Conservation (phyloP, 805 yeast species). For the Kuraishia piskuri region DNA sequence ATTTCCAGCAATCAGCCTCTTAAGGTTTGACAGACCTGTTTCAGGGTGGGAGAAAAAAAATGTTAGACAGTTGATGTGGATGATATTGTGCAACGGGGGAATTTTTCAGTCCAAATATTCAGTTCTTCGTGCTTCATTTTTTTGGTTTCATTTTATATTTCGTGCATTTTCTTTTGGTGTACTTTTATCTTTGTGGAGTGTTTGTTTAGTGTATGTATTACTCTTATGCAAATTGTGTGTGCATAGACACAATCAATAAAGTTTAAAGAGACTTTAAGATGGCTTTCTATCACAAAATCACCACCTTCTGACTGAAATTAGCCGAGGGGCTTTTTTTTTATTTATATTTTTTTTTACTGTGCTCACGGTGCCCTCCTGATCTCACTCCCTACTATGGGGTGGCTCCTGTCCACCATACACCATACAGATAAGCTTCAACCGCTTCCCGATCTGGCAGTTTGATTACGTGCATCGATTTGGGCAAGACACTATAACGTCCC, state of each 20-base stretch:
- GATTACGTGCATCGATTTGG: background rate
- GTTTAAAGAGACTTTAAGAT: too few species aligned
- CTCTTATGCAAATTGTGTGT: background rate
- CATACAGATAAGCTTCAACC: background rate
- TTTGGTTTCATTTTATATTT: too few species aligned
- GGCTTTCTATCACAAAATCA: too few species aligned
- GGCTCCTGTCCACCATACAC: too few species aligned
- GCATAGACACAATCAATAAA: too few species aligned
- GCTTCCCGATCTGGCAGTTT: background rate
- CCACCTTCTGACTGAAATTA: too few species aligned
- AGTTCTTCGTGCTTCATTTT: background rate
- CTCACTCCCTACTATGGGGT: background rate
- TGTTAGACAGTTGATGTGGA: background rate
- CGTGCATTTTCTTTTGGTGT: background rate
- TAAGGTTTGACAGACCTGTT: too few species aligned
- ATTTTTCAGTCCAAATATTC: background rate
- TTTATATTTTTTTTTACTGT: too few species aligned
- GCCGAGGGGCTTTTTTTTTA: too few species aligned
- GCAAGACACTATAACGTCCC: background rate
- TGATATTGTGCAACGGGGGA: background rate
- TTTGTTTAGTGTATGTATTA: too few species aligned
- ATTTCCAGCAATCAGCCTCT: too few species aligned
- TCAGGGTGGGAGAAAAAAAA: background rate
- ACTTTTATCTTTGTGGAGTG: background rate
- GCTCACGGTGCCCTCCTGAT: background rate